These are phyloP conservation scores for Candida ascalaphidarum DNA, from an alignment of 805 yeast species.

Conservation along the genomic window DNA sequence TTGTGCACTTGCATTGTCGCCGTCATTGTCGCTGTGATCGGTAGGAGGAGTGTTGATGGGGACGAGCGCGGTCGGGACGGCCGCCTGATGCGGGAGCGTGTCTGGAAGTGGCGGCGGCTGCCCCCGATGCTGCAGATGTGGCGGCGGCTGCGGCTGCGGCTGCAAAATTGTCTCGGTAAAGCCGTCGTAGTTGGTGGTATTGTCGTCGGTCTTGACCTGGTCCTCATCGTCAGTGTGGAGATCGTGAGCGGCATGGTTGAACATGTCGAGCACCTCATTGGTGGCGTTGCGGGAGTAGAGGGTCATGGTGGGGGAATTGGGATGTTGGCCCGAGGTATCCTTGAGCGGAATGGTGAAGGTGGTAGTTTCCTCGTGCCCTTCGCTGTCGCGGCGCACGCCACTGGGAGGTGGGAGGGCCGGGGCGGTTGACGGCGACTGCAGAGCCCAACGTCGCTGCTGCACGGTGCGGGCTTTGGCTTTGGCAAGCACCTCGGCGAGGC, in stretches of 20 bases:
- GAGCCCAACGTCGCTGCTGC: too few species aligned
- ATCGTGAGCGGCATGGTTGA: constrained; percentile 43
- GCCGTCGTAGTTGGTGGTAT: constrained; percentile 31
- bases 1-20: constrained; percentile 10
- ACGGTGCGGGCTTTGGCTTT: too few species aligned
- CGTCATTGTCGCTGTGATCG: constrained; percentile 14
- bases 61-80: too few species aligned
- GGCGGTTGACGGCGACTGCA: too few species aligned
- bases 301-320: constrained; percentile 73
- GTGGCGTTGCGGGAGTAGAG: constrained; percentile 67
- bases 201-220: constrained; percentile 11
- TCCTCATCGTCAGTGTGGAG: constrained; percentile 21
- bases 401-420: too few species aligned
- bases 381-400: too few species aligned
- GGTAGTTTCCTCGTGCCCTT: too few species aligned
- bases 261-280: constrained; percentile 68
- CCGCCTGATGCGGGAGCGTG: too few species aligned
- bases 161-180: constrained; percentile 40
- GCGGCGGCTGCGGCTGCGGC: not conserved
- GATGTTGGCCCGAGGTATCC: constrained; percentile 21
- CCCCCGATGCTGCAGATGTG: not conserved
- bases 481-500: constrained; percentile 60
- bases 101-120: not conserved
- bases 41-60: constrained; percentile 18
- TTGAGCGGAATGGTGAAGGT: constrained; percentile 39